phyloP scores from a whole-genome alignment of 2,329 filamentous ascomycete genomes.

The Ustulina deusta region DNA sequence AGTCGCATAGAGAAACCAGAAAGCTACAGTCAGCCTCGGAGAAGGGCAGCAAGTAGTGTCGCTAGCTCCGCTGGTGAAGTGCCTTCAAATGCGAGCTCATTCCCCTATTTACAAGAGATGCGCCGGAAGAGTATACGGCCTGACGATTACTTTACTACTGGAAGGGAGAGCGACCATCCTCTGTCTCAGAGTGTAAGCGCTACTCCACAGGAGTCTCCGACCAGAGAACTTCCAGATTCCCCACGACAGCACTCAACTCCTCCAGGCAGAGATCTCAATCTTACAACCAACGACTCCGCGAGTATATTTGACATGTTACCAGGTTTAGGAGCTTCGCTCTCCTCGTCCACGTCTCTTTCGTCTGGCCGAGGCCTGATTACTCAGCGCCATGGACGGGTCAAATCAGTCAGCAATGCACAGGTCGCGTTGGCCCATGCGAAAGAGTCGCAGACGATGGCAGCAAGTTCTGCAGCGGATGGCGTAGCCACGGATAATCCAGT shows the following conservation, averaged over 20 bases:
- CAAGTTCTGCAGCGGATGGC: constrained; percentile 55
- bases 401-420: constrained; percentile 60
- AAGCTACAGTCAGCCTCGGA: constrained; percentile 64
- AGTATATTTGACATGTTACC: constrained; percentile 55
- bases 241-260: constrained; percentile 56
- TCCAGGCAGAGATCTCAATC: constrained; percentile 53
- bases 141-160: constrained; percentile 65
- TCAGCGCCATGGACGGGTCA: constrained; percentile 59
- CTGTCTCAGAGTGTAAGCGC: constrained; percentile 79
- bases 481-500: constrained; percentile 55
- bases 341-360: constrained; percentile 49
- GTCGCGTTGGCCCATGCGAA: constrained; percentile 56
- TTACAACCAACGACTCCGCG: constrained; percentile 51
- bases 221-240: constrained; percentile 49
- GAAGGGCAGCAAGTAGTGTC: constrained; percentile 70
- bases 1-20: constrained; percentile 69
- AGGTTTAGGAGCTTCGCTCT: constrained; percentile 49
- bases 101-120: constrained; percentile 65
- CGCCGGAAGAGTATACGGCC: constrained; percentile 66
- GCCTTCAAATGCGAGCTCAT: constrained; percentile 60
- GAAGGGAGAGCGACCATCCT: constrained; percentile 72
- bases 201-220: constrained; percentile 68
- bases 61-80: constrained; percentile 73
- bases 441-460: constrained; percentile 52
- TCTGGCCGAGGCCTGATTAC: constrained; percentile 48